Conservation (phyloP, 2,329 filamentous ascomycete species). For the Cordyceps javanica region DNA sequence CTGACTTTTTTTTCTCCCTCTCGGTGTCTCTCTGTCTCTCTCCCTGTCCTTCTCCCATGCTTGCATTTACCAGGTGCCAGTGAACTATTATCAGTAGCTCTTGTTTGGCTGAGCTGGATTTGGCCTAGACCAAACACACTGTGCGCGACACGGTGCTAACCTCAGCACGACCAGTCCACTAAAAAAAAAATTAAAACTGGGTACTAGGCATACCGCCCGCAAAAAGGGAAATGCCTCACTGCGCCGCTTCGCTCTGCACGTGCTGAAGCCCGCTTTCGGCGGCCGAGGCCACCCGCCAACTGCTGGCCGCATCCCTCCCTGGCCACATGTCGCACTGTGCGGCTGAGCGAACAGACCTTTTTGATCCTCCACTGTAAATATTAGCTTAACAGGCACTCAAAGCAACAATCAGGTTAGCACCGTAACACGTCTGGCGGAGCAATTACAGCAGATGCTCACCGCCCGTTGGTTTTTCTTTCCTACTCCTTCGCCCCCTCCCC, state of each 20-base stretch:
- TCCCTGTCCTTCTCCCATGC: no score
- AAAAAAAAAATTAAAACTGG: background rate
- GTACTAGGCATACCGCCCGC: background rate
- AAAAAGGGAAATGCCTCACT: background rate
- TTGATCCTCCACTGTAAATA: background rate
- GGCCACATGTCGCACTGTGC: slow-evolving; percentile 2
- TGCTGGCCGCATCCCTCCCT: background rate
- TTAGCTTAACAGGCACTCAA: background rate
- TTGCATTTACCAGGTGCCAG: no score
- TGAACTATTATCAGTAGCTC: no score
- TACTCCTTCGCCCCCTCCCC: no score
- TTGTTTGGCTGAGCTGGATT: background rate
- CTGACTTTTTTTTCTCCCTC: background rate
- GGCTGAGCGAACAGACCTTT: background rate
- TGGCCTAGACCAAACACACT: background rate
- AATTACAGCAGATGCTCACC: slow-evolving; percentile 4
- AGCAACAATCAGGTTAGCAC: background rate
- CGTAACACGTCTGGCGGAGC: background rate
- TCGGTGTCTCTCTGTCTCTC: no score
- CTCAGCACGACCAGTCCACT: background rate
- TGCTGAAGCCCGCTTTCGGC: background rate
- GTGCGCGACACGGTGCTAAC: background rate
- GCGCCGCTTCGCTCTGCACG: no score
- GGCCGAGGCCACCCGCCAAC: slow-evolving; percentile 1
- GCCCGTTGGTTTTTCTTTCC: background rate